Conservation (phyloP, 2,329 filamentous ascomycete species). For the Mycosphaerelloides madeirae region DNA sequence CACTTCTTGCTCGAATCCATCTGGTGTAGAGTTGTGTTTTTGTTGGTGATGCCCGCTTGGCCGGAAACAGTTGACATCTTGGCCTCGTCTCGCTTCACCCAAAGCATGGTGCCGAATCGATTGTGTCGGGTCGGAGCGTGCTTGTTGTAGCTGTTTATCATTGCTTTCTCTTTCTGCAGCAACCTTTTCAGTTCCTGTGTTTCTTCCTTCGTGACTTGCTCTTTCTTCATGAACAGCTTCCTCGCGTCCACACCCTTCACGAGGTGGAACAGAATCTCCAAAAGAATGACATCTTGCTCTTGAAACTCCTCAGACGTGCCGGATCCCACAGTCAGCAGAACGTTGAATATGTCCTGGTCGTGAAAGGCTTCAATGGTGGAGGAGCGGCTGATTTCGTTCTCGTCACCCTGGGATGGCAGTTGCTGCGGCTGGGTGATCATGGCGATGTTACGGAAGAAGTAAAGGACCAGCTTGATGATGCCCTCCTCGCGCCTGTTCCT, state of each 20-base stretch:
- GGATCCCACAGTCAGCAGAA: slow-evolving; percentile 80
- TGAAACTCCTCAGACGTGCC: slow-evolving; percentile 93
- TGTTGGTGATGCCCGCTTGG: slow-evolving; percentile 74
- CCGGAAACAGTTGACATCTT: slow-evolving; percentile 84
- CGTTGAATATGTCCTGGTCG: slow-evolving; percentile 81
- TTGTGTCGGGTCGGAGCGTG: slow-evolving; percentile 83
- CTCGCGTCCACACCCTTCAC: slow-evolving; percentile 82
- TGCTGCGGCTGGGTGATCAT: slow-evolving; percentile 73
- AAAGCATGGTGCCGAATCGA: slow-evolving; percentile 94
- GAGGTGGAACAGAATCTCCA: slow-evolving; percentile 89
- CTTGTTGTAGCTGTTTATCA: slow-evolving; percentile 71
- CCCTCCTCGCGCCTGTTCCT: slow-evolving; percentile 77
- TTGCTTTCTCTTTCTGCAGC: slow-evolving; percentile 77
- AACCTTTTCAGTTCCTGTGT: slow-evolving; percentile 68
- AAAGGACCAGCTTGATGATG: slow-evolving; percentile 84
- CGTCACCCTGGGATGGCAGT: slow-evolving; percentile 76
- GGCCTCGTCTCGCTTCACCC: slow-evolving; percentile 82
- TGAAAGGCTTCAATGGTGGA: slow-evolving; percentile 84
- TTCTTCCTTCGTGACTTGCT: slow-evolving; percentile 63
- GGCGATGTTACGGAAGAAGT: slow-evolving; percentile 82
- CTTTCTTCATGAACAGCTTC: slow-evolving; percentile 79
- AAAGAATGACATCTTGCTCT: slow-evolving; percentile 77
- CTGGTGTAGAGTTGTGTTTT: slow-evolving; percentile 69
- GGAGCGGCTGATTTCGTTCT: slow-evolving; percentile 81
- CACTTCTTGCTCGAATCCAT: slow-evolving; percentile 90